These are phyloP conservation scores for Nicotiana undulata DNA, from an alignment of 257 asterid genomes.

Conservation along the genomic window DNA sequence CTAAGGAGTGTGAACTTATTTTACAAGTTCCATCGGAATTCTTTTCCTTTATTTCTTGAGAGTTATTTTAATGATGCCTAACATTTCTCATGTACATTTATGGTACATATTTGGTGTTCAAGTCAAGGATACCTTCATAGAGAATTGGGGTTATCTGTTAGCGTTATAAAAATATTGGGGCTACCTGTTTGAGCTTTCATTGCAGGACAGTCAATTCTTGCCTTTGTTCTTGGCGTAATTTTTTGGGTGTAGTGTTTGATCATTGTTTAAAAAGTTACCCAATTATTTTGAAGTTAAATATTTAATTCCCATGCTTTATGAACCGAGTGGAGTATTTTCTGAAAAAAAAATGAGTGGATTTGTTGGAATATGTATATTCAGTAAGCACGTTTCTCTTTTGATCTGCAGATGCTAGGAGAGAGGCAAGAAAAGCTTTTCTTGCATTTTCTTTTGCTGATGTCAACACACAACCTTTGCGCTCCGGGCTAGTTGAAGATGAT, in stretches of 20 bases:
- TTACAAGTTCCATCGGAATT: background rate
- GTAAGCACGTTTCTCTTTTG: slow-evolving; percentile 17
- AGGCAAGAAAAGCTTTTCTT: slow-evolving; percentile 79
- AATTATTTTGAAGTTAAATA: background rate
- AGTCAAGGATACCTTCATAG: background rate
- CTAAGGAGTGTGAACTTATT: background rate
- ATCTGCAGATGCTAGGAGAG: slow-evolving; percentile 62
- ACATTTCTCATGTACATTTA: background rate
- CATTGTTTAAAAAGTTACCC: background rate
- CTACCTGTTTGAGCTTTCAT: background rate
- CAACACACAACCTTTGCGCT: slow-evolving; percentile 17
- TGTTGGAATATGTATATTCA: background rate
- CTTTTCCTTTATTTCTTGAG: background rate
- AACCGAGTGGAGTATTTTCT: too few species aligned
- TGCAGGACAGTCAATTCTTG: background rate
- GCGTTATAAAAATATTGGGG: background rate
- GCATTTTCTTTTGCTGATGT: slow-evolving; percentile 43
- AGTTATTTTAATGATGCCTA: background rate
- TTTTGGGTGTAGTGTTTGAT: background rate
- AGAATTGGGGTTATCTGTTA: background rate
- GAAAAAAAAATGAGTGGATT: too few species aligned
- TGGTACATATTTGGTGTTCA: background rate
- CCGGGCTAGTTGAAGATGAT: slow-evolving; percentile 42
- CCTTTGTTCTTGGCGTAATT: background rate
- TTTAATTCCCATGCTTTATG: background rate